Base-by-base conservation (phyloP, 495 filamentous ascomycete species). In the Delitschia confertaspora region DNA sequence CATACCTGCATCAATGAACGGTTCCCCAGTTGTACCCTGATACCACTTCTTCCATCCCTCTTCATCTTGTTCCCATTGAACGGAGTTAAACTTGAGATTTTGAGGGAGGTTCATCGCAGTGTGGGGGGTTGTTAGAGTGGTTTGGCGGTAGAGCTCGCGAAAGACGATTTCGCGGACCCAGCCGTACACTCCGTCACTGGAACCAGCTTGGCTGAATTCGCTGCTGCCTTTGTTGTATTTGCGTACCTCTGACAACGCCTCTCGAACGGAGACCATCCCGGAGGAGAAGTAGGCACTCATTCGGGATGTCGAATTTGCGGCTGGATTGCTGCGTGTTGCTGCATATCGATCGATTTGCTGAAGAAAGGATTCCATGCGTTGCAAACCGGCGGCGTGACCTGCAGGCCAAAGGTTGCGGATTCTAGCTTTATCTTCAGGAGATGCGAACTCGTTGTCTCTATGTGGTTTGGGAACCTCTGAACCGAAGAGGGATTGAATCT, bases 101-200 rank as follows among this genome's bases (percentile, higher is more conserved):
- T 65, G 62, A 0, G 67, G 67, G 3, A 69, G 55, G 27, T 69
- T 70, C 67, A 70, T 70, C 17, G 43, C 30, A 11, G 55, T 66
- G 41, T 70, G 66, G 7, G 66, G 66, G 6, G 62, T 64, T 2
- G 53, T 57, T 5, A 70, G 41, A 22, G 56, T 62, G 27, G 60
- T 66, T 18, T 70, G 66, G 10, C 67, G 49, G 46, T 70, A 70
- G 14, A 64, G 59, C 43, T 70, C 67, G 0, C 67, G 65, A 53
- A 70, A 70, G 19, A 65, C 62, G 49, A 70, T 58, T 41, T 70
- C 67, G 7, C 67, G 66, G 6, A 70, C 65, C 67, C 67, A 69
- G 25, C 10, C n/a, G 33, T 45, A 50, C 2, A 45, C 41, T 7
- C 47, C 47, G 0, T 11, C 14, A 2, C 9, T 13, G 5, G 30